Evolutionary conservation across 768 basidiomycete species (phyloP), one percentile per base, ranked within the genome.

Genomic region (Hypsizygus marmoreus): DNA sequence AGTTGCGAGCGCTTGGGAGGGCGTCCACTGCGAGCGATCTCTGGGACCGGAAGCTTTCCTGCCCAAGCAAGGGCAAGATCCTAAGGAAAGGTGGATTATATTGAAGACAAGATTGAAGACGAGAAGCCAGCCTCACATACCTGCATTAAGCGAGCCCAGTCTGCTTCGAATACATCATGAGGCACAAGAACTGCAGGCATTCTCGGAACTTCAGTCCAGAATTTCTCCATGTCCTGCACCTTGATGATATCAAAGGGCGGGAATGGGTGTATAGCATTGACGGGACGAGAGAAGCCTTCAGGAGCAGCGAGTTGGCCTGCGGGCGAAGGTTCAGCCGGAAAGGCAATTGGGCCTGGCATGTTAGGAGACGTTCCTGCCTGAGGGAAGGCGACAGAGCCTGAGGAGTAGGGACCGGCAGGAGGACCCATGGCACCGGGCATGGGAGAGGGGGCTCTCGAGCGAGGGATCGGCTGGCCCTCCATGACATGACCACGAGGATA

Each of bases 111-210:
- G 11, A 4, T 11, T 35, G 20, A 38, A 23, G 26, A 39, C 41
- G 20, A 11, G 10, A 39, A 33, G 23, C 23, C 29, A 4, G 9
- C 25, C 14, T 12, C 14, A 72, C 77, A 10, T 57, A 88, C 89
- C 69, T 82, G 80, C 74, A 87, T 86, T 56, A 88, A 79, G 40
- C 90, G 73, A 50, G 76, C 80, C 90, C 90, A 93, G 57, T 93
- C 90, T 43, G 85, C 82, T 49, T 78, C 75, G 50, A 81, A 81
- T 8, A 91, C 82, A 56, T 93, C 90, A 57, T 91, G 90, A 14
- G 86, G 75, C 26, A 79, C 73, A 17, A 92, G 76, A 9, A 86
- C 80, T 5, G 73, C 51, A 6, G 90, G 90, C 81, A 92, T 84
- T 55, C 81, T 76, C 10, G 88, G 86, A 30, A 82, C 71, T 12